Evolutionary conservation across 805 yeast genomes (phyloP).

Genomic region (Tetrapisispora arboricola): DNA sequence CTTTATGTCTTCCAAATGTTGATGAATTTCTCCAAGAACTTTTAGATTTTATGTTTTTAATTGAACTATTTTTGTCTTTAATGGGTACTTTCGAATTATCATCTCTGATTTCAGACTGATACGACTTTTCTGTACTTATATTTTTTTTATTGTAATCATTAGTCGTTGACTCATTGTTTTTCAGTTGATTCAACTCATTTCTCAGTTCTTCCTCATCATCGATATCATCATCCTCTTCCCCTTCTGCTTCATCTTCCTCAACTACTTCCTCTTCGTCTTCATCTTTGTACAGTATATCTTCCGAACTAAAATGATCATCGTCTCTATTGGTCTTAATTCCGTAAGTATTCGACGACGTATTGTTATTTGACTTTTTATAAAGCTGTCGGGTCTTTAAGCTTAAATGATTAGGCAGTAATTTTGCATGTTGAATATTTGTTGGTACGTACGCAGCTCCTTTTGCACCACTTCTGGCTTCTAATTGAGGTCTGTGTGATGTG

Average conservation of each 20-base stretch:
- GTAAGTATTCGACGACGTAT: no score
- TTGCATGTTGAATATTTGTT: constrained; percentile 42
- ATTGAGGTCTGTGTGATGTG: constrained; percentile 60
- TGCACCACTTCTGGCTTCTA: constrained; percentile 51
- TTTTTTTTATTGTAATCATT: constrained; percentile 20
- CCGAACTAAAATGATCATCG: no score
- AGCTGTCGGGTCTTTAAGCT: constrained; percentile 31
- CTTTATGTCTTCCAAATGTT: constrained; percentile 17
- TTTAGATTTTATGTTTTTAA: constrained; percentile 7
- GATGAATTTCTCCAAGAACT: constrained; percentile 5
- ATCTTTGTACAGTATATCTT: constrained; percentile 2
- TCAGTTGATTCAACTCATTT: constrained; percentile 28
- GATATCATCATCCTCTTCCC: constrained; percentile 12
- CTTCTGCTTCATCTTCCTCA: constrained; percentile 9
- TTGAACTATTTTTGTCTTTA: constrained; percentile 26
- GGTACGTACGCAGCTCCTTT: constrained; percentile 30
- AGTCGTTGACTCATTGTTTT: constrained; percentile 28
- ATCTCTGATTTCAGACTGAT: constrained; percentile 20
- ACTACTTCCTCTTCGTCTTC: constrained; percentile 1
- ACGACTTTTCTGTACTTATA: no score
- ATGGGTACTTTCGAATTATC: no score
- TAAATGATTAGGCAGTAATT: constrained; percentile 46
- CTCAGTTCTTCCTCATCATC: constrained; percentile 29
- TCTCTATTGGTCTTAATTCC: neutral
- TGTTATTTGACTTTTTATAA: constrained; percentile 4